These are phyloP conservation scores for Acorus calamus DNA, from an alignment of 106 monocot species.

Conservation along the genomic window DNA sequence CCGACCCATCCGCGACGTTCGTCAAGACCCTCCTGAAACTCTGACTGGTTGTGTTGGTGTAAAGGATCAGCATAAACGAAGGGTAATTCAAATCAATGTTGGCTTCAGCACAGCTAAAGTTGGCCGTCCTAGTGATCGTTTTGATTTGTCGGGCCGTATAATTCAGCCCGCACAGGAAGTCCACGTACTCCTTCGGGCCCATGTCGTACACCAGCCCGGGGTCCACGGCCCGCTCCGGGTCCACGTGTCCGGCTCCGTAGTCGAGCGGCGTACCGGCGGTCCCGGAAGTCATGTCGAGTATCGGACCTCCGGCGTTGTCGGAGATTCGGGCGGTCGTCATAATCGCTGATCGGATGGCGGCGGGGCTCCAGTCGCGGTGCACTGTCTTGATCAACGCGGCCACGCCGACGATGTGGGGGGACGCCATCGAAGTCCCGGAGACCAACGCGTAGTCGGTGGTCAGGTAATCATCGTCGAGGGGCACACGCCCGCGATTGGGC, in stretches of 20 bases:
- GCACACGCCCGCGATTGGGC: not conserved
- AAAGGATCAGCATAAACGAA: constrained; percentile 21
- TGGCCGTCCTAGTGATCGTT: constrained; percentile 8
- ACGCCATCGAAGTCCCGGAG: constrained; percentile 37
- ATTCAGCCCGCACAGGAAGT: constrained; percentile 35
- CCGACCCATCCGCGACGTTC: no score
- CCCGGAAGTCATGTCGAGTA: constrained; percentile 2
- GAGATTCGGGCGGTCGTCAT: constrained; percentile 34
- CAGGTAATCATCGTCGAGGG: not conserved
- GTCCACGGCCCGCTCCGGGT: constrained; percentile 33
- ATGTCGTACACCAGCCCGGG: constrained; percentile 49
- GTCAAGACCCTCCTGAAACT: no score
- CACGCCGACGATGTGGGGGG: constrained; percentile 32
- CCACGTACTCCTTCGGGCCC: constrained; percentile 22
- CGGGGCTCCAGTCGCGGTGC: constrained; percentile 32
- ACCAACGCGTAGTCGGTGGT: constrained; percentile 14
- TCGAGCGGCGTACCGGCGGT: constrained; percentile 14
- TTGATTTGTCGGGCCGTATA: constrained; percentile 17
- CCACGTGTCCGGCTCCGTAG: constrained; percentile 38
- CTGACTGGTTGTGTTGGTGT: constrained; percentile 3
- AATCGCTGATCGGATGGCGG: constrained; percentile 40
- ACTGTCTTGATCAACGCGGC: constrained; percentile 24
- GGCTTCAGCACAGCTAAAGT: constrained; percentile 2
- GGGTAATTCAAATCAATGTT: constrained; percentile 35
- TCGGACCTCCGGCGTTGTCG: constrained; percentile 14